Base-by-base conservation (phyloP, 257 asterid species). In the Vinca minor region DNA sequence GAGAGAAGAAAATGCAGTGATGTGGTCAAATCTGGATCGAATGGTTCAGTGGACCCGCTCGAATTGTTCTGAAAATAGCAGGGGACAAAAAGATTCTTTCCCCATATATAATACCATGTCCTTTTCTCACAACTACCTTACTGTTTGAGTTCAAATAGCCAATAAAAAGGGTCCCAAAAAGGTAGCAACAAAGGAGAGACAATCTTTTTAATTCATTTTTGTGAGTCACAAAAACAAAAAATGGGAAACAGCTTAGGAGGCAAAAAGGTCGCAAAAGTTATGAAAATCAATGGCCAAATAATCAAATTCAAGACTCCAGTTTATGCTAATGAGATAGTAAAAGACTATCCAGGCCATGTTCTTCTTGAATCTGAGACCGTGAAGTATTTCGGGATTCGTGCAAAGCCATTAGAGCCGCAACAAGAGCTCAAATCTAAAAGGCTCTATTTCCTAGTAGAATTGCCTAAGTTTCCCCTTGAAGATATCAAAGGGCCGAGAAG, bases 231-330 rank as follows among this genome's bases (percentile, higher is more conserved):
- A 0, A 1, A 18, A 3, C 28, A 15, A 13, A 13, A 54, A 31
- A 85, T 89, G 97, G 97, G 97, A 41, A 89, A 89, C 58, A 85
- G 80, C 71, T 81, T 87, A 14, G 95, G 94, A 25, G 86, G 85
- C 11, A 87, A 73, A 64, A 85, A 47, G 74, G 74, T 79, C 8
- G 72, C 87, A 11, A 87, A 84, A 47, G 89, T 90, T 31, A 90
- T 90, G 97, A 90, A 87, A 67, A 82, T 90, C 49, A 79, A 80
- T 15, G 97, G 97, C 0, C 84, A 90, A 70, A 84, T 83, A 0
- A 70, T 87, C 75, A 90, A 87, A 46, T 58, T 84, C 58, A 87
- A 65, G 75, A 77, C 87, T 0, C 97, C 96, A 0, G 28, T 83
- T 11, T 76, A 74, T 41, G 97, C 95, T 60, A 83, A 82, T 53